phyloP scores from a whole-genome alignment of 1,139 yeast species.

The Hemisphaericaspora xylanilytica region DNA sequence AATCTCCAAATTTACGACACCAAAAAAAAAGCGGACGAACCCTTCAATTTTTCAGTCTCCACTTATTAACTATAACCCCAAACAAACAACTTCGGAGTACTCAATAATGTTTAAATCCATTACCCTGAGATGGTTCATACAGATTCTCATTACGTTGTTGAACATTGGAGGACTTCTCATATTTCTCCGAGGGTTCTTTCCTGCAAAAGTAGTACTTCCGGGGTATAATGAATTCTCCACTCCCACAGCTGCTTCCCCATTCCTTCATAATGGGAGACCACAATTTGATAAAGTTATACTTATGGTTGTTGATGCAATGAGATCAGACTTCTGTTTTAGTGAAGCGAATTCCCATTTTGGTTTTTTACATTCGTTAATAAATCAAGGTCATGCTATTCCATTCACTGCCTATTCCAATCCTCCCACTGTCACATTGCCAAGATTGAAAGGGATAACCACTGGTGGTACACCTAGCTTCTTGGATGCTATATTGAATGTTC shows the following conservation, averaged over 20 bases:
- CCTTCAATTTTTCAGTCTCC: no score
- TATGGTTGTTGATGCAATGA: constrained; percentile 89
- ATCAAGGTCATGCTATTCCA: constrained; percentile 71
- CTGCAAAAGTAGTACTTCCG: constrained; percentile 70
- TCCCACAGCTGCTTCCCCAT: constrained; percentile 17
- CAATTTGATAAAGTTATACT: constrained; percentile 68
- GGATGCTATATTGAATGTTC: constrained; percentile 88
- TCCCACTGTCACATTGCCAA: constrained; percentile 79
- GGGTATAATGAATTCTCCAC: constrained; percentile 45
- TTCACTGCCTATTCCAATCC: constrained; percentile 89
- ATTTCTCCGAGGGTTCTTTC: constrained; percentile 84
- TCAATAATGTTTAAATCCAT: constrained; percentile 12
- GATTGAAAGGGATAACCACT: constrained; percentile 76
- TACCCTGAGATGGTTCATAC: constrained; percentile 14
- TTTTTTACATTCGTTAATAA: constrained; percentile 65
- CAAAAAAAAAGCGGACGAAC: no score
- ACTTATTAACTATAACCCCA: no score
- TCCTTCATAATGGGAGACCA: constrained; percentile 26
- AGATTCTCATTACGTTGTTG: constrained; percentile 9
- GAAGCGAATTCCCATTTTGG: constrained; percentile 55
- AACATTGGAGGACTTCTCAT: constrained; percentile 52
- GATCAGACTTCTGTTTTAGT: constrained; percentile 83
- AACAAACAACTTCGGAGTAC: neutral
- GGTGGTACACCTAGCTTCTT: constrained; percentile 79
- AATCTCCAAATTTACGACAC: neutral